A percentile compares a stretch with the other conserved stretches of the same genome.
phyloP scores from a whole-genome alignment of 106 monocot species.

The Dendrobium chrysotoxum region DNA sequence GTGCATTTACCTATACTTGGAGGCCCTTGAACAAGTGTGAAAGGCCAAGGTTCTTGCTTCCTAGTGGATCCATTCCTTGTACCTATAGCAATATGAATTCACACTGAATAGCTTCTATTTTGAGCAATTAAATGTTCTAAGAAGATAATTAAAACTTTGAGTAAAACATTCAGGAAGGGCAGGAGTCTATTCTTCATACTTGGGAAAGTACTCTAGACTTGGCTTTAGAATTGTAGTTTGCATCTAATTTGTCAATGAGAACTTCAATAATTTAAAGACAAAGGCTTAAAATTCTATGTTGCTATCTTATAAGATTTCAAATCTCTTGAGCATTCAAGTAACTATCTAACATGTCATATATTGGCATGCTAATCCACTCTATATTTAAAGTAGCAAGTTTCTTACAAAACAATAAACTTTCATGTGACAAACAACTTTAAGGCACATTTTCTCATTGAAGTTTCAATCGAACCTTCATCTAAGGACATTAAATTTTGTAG shows the following conservation, averaged over 20 bases:
- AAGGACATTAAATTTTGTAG: no score
- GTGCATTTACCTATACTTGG: constrained; percentile 95
- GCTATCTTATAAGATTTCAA: no score
- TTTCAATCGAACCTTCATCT: no score
- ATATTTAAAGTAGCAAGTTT: no score
- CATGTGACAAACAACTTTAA: no score
- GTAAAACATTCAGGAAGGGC: constrained; percentile 96
- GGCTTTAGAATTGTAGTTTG: constrained; percentile 92
- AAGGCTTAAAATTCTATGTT: no score
- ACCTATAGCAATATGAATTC: constrained; percentile 95
- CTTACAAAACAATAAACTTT: no score
- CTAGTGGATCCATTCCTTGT: constrained; percentile 37
- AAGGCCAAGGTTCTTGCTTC: constrained; percentile 93
- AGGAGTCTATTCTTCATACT: constrained; percentile 83
- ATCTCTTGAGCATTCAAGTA: no score
- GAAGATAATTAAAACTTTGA: constrained; percentile 79
- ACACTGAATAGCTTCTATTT: constrained; percentile 90
- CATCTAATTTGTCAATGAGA: constrained; percentile 48
- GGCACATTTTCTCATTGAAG: no score
- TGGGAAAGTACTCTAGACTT: constrained; percentile 88
- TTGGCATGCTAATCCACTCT: no score
- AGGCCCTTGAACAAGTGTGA: constrained; percentile 95
- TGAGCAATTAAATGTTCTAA: constrained; percentile 71
- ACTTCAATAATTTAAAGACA: not conserved
- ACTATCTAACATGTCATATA: no score